Percentiles rank a stretch among this genome's conserved stretches.
These are phyloP conservation scores for Myxozyma mucilagina DNA, from an alignment of 805 yeast species.

Conservation along the genomic window DNA sequence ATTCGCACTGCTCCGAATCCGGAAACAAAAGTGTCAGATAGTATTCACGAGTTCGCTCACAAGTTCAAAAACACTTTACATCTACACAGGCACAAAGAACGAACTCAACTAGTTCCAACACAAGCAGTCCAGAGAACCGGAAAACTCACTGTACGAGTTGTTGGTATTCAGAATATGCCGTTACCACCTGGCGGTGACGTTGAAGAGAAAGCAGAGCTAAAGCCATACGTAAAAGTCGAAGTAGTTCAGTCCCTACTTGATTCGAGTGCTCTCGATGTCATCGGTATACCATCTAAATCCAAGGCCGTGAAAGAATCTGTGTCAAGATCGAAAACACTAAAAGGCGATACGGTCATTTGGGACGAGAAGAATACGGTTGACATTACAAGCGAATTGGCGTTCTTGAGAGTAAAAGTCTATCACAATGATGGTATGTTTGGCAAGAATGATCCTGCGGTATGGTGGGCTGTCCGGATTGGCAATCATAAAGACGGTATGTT, in stretches of 20 bases:
- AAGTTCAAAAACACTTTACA: neutral
- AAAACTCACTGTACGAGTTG: neutral
- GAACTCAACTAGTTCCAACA: neutral
- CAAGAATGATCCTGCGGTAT: slow-evolving; percentile 12
- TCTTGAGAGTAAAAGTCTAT: slow-evolving; percentile 9
- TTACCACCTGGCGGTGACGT: slow-evolving; percentile 1
- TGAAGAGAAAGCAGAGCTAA: neutral
- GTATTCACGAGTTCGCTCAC: slow-evolving; percentile 3
- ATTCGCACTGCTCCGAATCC: neutral
- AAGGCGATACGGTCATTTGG: slow-evolving; percentile 9
- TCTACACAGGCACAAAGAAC: neutral
- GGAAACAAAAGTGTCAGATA: neutral
- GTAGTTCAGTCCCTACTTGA: slow-evolving; percentile 4
- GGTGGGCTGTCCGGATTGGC: slow-evolving; percentile 17
- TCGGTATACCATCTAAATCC: slow-evolving; percentile 1
- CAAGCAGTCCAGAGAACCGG: slow-evolving; percentile 7
- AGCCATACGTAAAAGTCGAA: slow-evolving; percentile 14
- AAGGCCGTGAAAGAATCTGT: slow-evolving; percentile 2
- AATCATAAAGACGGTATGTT: slow-evolving; percentile 5
- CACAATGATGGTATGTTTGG: slow-evolving; percentile 16
- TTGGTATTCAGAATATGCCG: slow-evolving; percentile 18
- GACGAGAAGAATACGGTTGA: neutral
- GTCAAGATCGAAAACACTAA: slow-evolving; percentile 1
- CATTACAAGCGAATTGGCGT: slow-evolving; percentile 10
- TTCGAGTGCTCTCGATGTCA: slow-evolving; percentile 3